Conservation (phyloP, 148 eudicot genomes). For the Chenopodium album region DNA sequence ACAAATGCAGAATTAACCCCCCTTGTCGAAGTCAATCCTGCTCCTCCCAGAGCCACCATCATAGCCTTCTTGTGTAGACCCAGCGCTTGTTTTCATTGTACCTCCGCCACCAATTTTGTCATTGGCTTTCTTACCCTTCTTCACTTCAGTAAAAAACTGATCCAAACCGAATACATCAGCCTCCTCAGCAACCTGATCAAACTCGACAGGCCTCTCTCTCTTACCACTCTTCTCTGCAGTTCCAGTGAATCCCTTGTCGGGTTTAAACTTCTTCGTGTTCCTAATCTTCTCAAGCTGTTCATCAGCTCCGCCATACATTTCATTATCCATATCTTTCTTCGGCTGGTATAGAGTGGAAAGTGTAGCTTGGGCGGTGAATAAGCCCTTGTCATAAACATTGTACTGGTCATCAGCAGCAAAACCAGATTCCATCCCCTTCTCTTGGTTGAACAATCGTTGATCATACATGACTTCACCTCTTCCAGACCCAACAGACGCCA, state of each 20-base stretch:
- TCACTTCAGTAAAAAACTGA: slow-evolving; percentile 74
- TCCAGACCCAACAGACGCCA: slow-evolving; percentile 61
- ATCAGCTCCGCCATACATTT: slow-evolving; percentile 73
- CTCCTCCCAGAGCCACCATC: slow-evolving; percentile 61
- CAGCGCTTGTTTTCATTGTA: slow-evolving; percentile 73
- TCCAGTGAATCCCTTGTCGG: slow-evolving; percentile 67
- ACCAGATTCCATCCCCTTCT: slow-evolving; percentile 87
- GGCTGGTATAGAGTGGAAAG: slow-evolving; percentile 74
- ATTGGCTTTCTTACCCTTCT: slow-evolving; percentile 67
- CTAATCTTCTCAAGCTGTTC: slow-evolving; percentile 73
- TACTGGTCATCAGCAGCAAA: slow-evolving; percentile 84
- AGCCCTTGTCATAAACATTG: slow-evolving; percentile 74
- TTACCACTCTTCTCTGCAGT: slow-evolving; percentile 58
- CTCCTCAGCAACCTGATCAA: slow-evolving; percentile 71
- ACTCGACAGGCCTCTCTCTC: slow-evolving; percentile 76
- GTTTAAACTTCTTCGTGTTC: slow-evolving; percentile 78
- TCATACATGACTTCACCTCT: slow-evolving; percentile 87
- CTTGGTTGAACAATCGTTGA: slow-evolving; percentile 81
- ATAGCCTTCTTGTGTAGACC: slow-evolving; percentile 62
- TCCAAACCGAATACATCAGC: slow-evolving; percentile 84
- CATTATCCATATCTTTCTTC: slow-evolving; percentile 64
- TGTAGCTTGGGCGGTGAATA: slow-evolving; percentile 78
- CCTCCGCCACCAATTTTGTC: slow-evolving; percentile 74
- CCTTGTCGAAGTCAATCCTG: slow-evolving; percentile 58
- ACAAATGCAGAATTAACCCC: slow-evolving; percentile 22